Percentiles rank a stretch among this genome's conserved stretches.
Conservation (phyloP, 2,329 filamentous ascomycete species). For the Ceratocystis colombiana region DNA sequence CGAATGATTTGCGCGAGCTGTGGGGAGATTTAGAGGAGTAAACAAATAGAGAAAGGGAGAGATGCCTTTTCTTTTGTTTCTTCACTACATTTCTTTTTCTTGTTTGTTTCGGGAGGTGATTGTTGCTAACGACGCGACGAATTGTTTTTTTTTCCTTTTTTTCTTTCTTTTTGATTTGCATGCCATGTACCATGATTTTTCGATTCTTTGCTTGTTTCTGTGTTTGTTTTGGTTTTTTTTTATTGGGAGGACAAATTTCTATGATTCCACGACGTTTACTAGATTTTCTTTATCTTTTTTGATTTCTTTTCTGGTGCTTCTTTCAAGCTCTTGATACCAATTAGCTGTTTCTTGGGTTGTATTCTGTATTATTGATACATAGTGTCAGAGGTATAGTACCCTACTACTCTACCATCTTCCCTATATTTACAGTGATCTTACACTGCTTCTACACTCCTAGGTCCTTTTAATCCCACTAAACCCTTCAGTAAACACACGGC, state of each 20-base stretch:
- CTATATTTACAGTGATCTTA: too few relatives aligned
- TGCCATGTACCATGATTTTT: background rate
- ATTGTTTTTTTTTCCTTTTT: background rate
- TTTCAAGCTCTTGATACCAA: background rate
- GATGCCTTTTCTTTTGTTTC: background rate
- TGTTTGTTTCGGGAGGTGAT: background rate
- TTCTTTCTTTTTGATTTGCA: background rate
- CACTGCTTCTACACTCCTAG: too few relatives aligned
- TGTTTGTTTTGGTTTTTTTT: background rate
- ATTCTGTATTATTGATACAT: too few relatives aligned
- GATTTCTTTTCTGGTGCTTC: background rate
- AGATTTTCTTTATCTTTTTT: conserved; percentile 14
- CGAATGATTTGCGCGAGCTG: conserved; percentile 42
- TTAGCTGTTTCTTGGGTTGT: background rate
- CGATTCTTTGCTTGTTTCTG: background rate
- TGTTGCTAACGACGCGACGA: background rate
- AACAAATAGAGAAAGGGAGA: conserved; percentile 25
- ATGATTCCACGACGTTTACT: conserved; percentile 7
- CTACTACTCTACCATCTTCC: too few relatives aligned
- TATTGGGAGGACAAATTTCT: conserved; percentile 7
- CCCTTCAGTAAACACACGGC: too few relatives aligned
- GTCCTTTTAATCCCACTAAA: too few relatives aligned
- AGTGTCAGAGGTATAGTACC: too few relatives aligned
- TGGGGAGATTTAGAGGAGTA: conserved; percentile 38
- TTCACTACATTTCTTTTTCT: background rate